Base-by-base conservation (phyloP, 345 rosid genomes). In the Arabidopsis arenosa region DNA sequence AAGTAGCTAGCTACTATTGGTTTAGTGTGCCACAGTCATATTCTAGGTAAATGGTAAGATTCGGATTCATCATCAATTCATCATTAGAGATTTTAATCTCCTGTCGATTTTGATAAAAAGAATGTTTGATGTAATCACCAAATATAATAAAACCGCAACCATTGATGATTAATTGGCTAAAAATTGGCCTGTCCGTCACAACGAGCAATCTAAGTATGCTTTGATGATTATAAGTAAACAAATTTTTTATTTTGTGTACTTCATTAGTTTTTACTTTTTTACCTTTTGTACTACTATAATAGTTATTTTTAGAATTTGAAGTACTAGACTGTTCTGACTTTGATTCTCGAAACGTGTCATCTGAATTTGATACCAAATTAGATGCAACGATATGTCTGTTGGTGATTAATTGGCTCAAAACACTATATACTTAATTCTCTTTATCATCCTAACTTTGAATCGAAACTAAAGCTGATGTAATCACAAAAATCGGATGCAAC, bases 401-500 rank as follows among this genome's bases (percentile, higher is more conserved):
- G 71, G 64, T 70, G 44, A 63, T 36, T 8, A 37, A 36, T 63
- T 15, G 51, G 57, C 70, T 55, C 71, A 13, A 54, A 26, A 63
- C 57, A 55, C 21, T 35, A 28, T 8, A 37, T n/a, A 49, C 28
- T 13, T 48, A 26, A 14, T 41, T 60, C 14, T 39, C 43, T 18
- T 49, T 68, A 3, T 51, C 74, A 75, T 30, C 56, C 1, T 18
- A 52, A 54, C 70, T 76, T 69, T 35, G 65, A 76, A 69, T 76
- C 49, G 14, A 76, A 69, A 59, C 26, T 55, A 62, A 43, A 70
- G 65, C 43, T 63, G 65, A 76, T 76, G 71, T 21, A 63, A 62
- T 54, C 41, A 55, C 35, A 33, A 63, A 63, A 63, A 77, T 55
- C 28, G 28, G 69, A 70, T 70, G 66, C 56, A 77, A 77, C 62